Conservation (phyloP, 1,284 basidiomycete species). For the Rhizoctonia solani region DNA sequence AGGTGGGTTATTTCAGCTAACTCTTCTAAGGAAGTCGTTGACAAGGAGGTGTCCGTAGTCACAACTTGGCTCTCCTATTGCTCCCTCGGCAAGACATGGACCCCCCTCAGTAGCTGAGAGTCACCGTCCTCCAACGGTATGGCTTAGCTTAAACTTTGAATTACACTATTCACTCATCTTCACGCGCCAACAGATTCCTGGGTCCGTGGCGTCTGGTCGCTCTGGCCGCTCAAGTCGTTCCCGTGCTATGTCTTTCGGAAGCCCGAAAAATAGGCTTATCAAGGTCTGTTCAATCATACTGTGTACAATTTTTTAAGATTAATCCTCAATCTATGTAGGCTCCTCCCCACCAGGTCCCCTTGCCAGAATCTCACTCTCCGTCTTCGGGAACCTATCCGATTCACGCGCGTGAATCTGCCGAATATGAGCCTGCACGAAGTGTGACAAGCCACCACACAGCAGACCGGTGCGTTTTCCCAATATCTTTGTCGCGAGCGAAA, state of each 20-base stretch:
- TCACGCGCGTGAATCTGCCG: not conserved
- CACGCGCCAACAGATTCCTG: not conserved
- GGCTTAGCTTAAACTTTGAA: not conserved
- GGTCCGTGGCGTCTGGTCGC: not conserved
- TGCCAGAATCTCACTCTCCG: constrained; percentile 2
- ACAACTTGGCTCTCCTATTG: constrained; percentile 9
- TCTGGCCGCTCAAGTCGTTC: constrained; percentile 1
- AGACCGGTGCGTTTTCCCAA: not conserved
- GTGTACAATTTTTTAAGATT: not conserved
- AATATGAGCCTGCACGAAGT: not conserved
- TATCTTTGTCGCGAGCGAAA: not conserved
- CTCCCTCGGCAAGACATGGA: not conserved
- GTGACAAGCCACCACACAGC: constrained; percentile 13
- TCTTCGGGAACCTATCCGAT: not conserved
- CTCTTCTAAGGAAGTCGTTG: too few relatives aligned
- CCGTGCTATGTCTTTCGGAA: not conserved
- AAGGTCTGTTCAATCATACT: constrained; percentile 1
- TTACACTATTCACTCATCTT: not conserved
- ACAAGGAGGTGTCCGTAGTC: not conserved
- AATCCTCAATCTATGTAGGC: not conserved
- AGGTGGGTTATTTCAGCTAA: not conserved
- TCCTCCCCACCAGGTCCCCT: constrained; percentile 2
- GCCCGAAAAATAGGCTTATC: constrained; percentile 3
- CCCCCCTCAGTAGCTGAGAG: constrained; percentile 9
- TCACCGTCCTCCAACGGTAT: not conserved